Evolutionary conservation across 352 stramenopile species (phyloP).

Genomic region (Stramenopiles sp.): DNA sequence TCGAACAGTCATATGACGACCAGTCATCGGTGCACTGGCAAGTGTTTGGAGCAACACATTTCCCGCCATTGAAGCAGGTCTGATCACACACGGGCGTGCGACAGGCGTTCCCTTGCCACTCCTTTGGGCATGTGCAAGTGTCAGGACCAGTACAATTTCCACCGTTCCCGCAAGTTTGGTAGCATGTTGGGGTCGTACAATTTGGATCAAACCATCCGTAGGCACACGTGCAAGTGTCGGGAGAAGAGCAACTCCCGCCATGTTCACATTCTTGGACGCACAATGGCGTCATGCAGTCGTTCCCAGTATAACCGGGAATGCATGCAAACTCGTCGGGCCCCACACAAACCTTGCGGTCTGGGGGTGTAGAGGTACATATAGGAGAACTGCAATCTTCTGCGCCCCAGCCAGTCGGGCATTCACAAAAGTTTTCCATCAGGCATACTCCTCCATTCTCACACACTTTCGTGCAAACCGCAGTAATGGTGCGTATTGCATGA

Average conservation of each 20-base stretch:
- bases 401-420: slow-evolving; percentile 55
- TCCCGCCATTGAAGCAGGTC: slow-evolving; percentile 58
- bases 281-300: slow-evolving; percentile 44
- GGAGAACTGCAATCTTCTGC: slow-evolving; percentile 66
- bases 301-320: slow-evolving; percentile 62
- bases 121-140: slow-evolving; percentile 54
- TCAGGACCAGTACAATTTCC: slow-evolving; percentile 76
- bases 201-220: slow-evolving; percentile 84
- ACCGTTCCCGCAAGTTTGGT: slow-evolving; percentile 83
- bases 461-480: slow-evolving; percentile 61
- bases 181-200: slow-evolving; percentile 82
- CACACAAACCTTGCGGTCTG: slow-evolving; percentile 59
- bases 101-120: slow-evolving; percentile 74
- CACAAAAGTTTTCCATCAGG: slow-evolving; percentile 53
- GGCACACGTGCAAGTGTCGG: slow-evolving; percentile 71
- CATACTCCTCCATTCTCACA: slow-evolving; percentile 84
- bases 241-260: slow-evolving; percentile 55
- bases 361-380: slow-evolving; percentile 30
- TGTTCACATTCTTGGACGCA: slow-evolving; percentile 73
- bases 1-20: slow-evolving; percentile 68
- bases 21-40: slow-evolving; percentile 74
- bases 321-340: slow-evolving; percentile 67
- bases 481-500: slow-evolving; percentile 67
- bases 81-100: slow-evolving; percentile 66
- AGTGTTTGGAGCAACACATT: slow-evolving; percentile 73